Base-by-base conservation (phyloP, 2,329 filamentous ascomycete species). In the Bipolaris cookei region DNA sequence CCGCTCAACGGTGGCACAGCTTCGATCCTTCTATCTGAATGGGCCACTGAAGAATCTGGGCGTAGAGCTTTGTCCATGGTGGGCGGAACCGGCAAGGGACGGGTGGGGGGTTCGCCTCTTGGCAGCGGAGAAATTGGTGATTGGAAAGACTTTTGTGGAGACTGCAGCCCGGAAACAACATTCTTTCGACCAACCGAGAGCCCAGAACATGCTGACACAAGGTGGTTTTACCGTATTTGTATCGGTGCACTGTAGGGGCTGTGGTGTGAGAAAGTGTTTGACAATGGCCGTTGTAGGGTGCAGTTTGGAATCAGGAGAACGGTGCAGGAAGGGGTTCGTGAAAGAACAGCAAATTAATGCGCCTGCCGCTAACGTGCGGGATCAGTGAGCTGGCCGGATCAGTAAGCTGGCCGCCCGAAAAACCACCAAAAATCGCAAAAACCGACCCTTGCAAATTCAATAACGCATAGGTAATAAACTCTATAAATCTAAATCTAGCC, bases 101-200 rank as follows among this genome's bases (percentile, higher is more conserved):
- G 39, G 39, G 18, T 53, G 48, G 56, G 48, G 48, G 50, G 39
- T 23, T 47, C 21, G 20, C 30, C 25, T 16, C 61, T 65, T 62
- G 61, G 63, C 61, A 47, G 39, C 64, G 67, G 65, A 69, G 61
- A 68, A 69, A 69, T 59, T 62, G 57, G 57, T 54, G 61, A 69
- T 68, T 69, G 65, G 64, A 44, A 45, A 42, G 45, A 21, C 16
- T 21, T 21, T 34, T 42, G 18, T 49, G 25, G 18, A 16, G 18
- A 23, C 23, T n/a, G 44, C 25, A 8, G 25, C 25, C 8, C 25
- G 25, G 25, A 28, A 28, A 28, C 25, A 28, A 28, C 6, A 34
- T 34, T 23, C 25, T 18, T 21, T 10, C 30, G 20, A 37, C 11
- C 8, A 37, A 32, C 23, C 23, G 11, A n/a, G 32, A 23, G 44